Evolutionary conservation across 1,284 basidiomycete genomes (phyloP).

Genomic region (Cystobasidiaceae sp.): DNA sequence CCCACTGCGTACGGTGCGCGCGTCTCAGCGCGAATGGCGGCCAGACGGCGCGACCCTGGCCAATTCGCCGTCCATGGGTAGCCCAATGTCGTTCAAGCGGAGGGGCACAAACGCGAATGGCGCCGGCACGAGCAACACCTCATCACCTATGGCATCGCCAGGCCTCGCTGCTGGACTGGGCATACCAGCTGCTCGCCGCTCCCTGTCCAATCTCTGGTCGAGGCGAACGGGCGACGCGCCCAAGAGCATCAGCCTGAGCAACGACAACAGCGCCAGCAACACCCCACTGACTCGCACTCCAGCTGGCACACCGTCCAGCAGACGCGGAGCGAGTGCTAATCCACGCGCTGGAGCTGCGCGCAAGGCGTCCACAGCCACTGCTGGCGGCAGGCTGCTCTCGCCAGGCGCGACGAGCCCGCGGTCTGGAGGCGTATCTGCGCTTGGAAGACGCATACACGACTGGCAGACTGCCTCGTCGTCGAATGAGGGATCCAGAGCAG

Average conservation of each 20-base stretch:
- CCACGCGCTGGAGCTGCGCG: background rate
- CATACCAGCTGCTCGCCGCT: background rate
- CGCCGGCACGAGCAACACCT: no score
- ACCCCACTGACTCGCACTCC: conserved; percentile 5
- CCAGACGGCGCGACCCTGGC: no score
- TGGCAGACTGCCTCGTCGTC: conserved; percentile 12
- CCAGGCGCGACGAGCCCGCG: background rate
- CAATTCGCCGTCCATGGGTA: no score
- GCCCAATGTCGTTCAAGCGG: no score
- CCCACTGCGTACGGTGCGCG: no score
- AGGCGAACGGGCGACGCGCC: no score
- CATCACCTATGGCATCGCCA: no score
- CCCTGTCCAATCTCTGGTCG: conserved; percentile 11
- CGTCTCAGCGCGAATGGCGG: no score
- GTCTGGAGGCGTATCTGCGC: background rate
- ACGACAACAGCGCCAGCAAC: background rate
- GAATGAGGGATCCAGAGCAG: background rate
- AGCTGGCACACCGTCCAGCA: no score
- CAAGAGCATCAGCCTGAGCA: background rate
- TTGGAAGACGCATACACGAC: conserved; percentile 24
- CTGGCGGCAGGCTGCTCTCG: background rate
- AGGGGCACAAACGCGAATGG: no score
- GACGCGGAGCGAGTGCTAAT: background rate
- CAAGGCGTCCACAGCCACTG: background rate
- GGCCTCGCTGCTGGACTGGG: background rate